These are phyloP conservation scores for Lasiosphaeria hispida DNA, from an alignment of 495 filamentous ascomycete species.

Conservation along the genomic window DNA sequence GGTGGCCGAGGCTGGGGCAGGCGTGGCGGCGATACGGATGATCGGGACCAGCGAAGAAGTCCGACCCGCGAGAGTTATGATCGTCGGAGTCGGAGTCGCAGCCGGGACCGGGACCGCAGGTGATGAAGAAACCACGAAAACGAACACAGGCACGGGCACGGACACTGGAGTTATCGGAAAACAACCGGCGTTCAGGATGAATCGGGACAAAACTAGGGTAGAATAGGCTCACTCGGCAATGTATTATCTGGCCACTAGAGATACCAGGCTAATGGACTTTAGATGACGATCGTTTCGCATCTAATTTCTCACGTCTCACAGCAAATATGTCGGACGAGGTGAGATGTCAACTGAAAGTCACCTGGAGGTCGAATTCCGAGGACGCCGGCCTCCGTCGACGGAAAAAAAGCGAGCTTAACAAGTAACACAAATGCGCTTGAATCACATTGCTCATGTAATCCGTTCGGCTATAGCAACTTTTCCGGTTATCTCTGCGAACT, in stretches of 20 bases:
- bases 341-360: too few species aligned
- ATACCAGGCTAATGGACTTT: slow-evolving; percentile 19
- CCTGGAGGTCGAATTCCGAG: too few species aligned
- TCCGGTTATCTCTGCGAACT: too few species aligned
- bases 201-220: background rate
- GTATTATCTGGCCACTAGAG: slow-evolving; percentile 7
- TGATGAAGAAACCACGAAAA: slow-evolving; percentile 1
- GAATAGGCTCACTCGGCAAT: slow-evolving; percentile 4
- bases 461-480: too few species aligned
- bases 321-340: background rate
- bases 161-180: background rate
- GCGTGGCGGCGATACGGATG: slow-evolving; percentile 40
- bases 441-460: too few species aligned
- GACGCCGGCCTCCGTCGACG: too few species aligned
- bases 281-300: slow-evolving; percentile 11
- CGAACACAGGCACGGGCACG: background rate
- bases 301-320: background rate
- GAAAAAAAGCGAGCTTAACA: too few species aligned
- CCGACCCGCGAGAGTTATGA: slow-evolving; percentile 54
- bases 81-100: slow-evolving; percentile 28
- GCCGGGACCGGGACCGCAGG: slow-evolving; percentile 25
- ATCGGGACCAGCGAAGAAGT: slow-evolving; percentile 51
- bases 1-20: slow-evolving; percentile 38
- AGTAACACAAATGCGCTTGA: too few species aligned
- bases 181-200: slow-evolving; percentile 5